These are phyloP conservation scores for Podosphaera xanthii DNA, from an alignment of 2,329 filamentous ascomycete genomes.

Conservation along the genomic window DNA sequence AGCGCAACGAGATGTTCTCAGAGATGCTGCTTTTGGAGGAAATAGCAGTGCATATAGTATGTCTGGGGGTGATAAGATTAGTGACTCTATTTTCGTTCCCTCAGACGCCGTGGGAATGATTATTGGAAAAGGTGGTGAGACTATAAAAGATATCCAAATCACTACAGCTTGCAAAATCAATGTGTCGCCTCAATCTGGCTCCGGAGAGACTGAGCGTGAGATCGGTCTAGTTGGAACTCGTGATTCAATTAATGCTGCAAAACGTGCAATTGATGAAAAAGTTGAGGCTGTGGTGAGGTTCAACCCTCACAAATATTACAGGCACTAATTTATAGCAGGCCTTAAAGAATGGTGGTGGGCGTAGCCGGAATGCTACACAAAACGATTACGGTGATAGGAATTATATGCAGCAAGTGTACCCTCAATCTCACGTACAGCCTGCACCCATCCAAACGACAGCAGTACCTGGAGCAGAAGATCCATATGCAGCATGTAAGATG, in stretches of 20 bases:
- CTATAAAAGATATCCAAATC: constrained; percentile 83
- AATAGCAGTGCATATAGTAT: constrained; percentile 19
- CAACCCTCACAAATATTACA: not conserved
- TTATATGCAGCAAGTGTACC: constrained; percentile 26
- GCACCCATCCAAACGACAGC: constrained; percentile 19
- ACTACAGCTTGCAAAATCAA: constrained; percentile 85
- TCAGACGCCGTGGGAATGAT: constrained; percentile 92
- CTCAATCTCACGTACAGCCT: constrained; percentile 19
- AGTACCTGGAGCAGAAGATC: constrained; percentile 31
- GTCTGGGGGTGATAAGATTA: constrained; percentile 40
- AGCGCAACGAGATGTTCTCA: constrained; percentile 22
- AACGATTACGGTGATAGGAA: constrained; percentile 30
- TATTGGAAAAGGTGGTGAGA: constrained; percentile 83
- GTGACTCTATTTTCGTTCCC: constrained; percentile 64
- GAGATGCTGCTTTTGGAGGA: constrained; percentile 20
- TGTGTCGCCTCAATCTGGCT: constrained; percentile 58
- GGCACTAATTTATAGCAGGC: constrained; percentile 18
- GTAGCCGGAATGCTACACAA: constrained; percentile 19
- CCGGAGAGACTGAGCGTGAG: constrained; percentile 58
- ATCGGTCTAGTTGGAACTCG: constrained; percentile 64
- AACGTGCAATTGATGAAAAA: constrained; percentile 73
- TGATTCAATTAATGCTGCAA: constrained; percentile 59
- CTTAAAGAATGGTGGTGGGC: constrained; percentile 28
- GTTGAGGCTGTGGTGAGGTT: constrained; percentile 67
- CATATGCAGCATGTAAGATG: constrained; percentile 50